A percentile compares a stretch with the other conserved stretches of the same genome.
Conservation (phyloP, 768 basidiomycete species). For the Lactarius vividus region DNA sequence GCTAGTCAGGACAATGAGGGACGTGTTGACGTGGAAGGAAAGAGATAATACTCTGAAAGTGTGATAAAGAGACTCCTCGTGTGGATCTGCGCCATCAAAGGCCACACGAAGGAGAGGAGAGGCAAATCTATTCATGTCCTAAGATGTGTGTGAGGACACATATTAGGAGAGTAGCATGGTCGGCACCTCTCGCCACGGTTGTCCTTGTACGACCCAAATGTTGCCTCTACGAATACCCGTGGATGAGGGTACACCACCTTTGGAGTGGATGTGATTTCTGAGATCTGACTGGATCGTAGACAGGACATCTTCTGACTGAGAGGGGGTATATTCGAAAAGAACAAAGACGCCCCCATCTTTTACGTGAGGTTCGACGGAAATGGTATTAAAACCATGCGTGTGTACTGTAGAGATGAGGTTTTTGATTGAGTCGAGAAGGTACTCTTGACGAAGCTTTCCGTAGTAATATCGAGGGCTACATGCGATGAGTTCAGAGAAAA, state of each 20-base stretch:
- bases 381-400: slow-evolving; percentile 56
- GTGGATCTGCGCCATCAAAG: slow-evolving; percentile 87
- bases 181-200: slow-evolving; percentile 75
- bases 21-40: slow-evolving; percentile 5
- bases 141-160: background rate
- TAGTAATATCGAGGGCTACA: slow-evolving; percentile 62
- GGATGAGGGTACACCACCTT: slow-evolving; percentile 67
- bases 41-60: slow-evolving; percentile 62
- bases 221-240: slow-evolving; percentile 47
- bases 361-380: slow-evolving; percentile 57
- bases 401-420: slow-evolving; percentile 51
- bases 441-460: slow-evolving; percentile 57
- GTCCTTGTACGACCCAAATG: slow-evolving; percentile 73
- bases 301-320: slow-evolving; percentile 35
- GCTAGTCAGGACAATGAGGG: slow-evolving; percentile 41
- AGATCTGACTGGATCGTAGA: slow-evolving; percentile 50
- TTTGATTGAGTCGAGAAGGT: slow-evolving; percentile 49
- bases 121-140: slow-evolving; percentile 87
- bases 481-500: slow-evolving; percentile 12
- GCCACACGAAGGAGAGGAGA: slow-evolving; percentile 68
- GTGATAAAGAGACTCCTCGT: slow-evolving; percentile 75
- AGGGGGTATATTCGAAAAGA: slow-evolving; percentile 55
- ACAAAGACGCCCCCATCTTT: slow-evolving; percentile 91
- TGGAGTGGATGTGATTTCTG: slow-evolving; percentile 41
- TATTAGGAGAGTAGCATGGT: background rate